Percentiles rank a stretch among this genome's conserved stretches.
Conservation (phyloP, 2,329 filamentous ascomycete species). For the Ceratocystis diversiconidia region DNA sequence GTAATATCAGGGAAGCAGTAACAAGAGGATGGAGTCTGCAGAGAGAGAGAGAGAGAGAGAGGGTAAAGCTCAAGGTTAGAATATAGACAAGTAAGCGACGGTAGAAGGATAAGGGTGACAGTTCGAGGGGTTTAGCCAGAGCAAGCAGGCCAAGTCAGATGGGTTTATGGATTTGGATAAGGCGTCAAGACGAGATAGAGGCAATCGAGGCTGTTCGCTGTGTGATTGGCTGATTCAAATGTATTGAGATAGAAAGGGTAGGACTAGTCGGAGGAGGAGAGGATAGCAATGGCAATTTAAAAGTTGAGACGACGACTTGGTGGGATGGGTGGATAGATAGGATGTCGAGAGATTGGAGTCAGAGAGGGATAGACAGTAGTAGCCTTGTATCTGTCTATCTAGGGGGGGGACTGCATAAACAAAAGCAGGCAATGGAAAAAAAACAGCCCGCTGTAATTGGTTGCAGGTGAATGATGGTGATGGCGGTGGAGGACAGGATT, state of each 20-base stretch:
- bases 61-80: neutral
- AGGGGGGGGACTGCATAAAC: neutral
- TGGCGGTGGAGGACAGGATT: neutral
- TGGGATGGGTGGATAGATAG: neutral
- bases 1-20: neutral
- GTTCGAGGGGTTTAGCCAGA: neutral
- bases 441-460: neutral
- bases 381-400: neutral
- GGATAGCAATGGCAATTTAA: neutral
- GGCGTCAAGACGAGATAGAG: neutral
- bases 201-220: neutral
- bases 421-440: neutral
- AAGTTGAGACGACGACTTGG: neutral
- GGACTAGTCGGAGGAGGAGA: neutral
- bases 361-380: neutral
- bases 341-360: neutral
- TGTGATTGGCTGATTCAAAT: neutral
- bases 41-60: neutral
- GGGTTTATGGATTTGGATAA: neutral
- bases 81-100: neutral
- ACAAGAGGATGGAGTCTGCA: neutral
- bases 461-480: neutral
- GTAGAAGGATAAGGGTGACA: neutral
- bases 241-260: neutral
- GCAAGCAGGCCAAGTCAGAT: neutral